A percentile compares a stretch with the other conserved stretches of the same genome.
phyloP scores from a whole-genome alignment of 495 filamentous ascomycete genomes.

The Podospora appendiculata region DNA sequence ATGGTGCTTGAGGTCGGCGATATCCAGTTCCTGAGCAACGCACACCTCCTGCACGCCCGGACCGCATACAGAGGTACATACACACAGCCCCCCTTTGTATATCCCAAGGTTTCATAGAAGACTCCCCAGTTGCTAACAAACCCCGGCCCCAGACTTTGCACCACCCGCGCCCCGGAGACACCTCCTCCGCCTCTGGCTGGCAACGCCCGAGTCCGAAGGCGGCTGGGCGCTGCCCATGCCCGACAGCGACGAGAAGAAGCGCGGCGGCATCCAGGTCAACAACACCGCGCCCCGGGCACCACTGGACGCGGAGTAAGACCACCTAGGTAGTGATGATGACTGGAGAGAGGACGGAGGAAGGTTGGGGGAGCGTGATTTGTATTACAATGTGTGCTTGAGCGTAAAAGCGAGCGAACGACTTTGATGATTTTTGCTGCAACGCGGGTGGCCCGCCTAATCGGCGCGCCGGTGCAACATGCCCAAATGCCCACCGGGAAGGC shows the following conservation, averaged over 20 bases:
- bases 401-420: neutral
- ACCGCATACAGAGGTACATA: slow-evolving; percentile 49
- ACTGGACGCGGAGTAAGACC: slow-evolving; percentile 66
- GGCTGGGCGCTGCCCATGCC: slow-evolving; percentile 80
- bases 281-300: slow-evolving; percentile 55
- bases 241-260: slow-evolving; percentile 74
- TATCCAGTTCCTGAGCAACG: slow-evolving; percentile 68
- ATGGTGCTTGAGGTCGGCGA: slow-evolving; percentile 76
- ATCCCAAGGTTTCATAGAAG: neutral
- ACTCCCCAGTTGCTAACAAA: slow-evolving; percentile 2
- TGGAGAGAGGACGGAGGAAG: neutral
- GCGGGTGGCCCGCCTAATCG: neutral
- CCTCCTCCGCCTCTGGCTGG: slow-evolving; percentile 81
- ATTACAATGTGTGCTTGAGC: neutral
- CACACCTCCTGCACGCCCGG: slow-evolving; percentile 61
- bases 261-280: slow-evolving; percentile 82
- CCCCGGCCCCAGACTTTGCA: slow-evolving; percentile 47
- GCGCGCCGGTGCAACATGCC: too few relatives aligned
- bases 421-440: neutral
- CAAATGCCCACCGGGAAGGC: too few relatives aligned
- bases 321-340: too few relatives aligned
- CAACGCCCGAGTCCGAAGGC: slow-evolving; percentile 71
- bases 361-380: neutral
- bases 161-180: slow-evolving; percentile 54
- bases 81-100: neutral